Evolutionary conservation across 129 eudicot genomes (phyloP).

Genomic region (Erigeron canadensis): DNA sequence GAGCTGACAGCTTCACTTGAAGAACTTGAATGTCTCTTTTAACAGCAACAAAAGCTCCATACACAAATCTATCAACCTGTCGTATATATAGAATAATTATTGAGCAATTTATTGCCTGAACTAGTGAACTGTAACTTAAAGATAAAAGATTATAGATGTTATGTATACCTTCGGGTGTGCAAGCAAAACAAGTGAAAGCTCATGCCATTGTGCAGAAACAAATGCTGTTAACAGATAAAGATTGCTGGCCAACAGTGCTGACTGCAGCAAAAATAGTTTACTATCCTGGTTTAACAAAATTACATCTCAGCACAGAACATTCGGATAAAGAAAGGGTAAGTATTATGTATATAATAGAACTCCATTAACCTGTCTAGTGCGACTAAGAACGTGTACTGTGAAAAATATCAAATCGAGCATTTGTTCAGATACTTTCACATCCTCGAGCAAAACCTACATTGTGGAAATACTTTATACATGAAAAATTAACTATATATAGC

Average conservation of each 20-base stretch:
- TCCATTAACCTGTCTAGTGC: conserved; percentile 52
- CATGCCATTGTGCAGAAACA: conserved; percentile 74
- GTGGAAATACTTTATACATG: conserved; percentile 14
- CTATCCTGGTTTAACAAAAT: conserved; percentile 50
- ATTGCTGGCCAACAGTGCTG: conserved; percentile 74
- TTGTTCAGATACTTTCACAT: conserved; percentile 72
- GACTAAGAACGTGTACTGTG: conserved; percentile 47
- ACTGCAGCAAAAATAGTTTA: conserved; percentile 53
- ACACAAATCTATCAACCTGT: conserved; percentile 82
- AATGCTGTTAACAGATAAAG: conserved; percentile 61
- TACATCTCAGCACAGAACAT: conserved; percentile 20
- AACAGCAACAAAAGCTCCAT: conserved; percentile 72
- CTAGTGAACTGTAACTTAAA: not conserved
- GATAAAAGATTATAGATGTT: not conserved
- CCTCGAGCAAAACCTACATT: conserved; percentile 83
- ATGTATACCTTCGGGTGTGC: conserved; percentile 68
- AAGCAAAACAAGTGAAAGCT: conserved; percentile 70
- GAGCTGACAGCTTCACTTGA: conserved; percentile 54
- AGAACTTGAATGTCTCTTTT: conserved; percentile 62
- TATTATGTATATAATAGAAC: conserved; percentile 9
- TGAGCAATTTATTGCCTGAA: conserved; percentile 13
- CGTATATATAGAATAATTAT: conserved; percentile 29
- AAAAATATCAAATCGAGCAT: conserved; percentile 72
- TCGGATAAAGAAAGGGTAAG: not conserved
- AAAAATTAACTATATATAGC: too few species aligned